A percentile compares a stretch with the other conserved stretches of the same genome.
These are phyloP conservation scores for Colletotrichum falcatum DNA, from an alignment of 2,329 filamentous ascomycete genomes.

Conservation along the genomic window DNA sequence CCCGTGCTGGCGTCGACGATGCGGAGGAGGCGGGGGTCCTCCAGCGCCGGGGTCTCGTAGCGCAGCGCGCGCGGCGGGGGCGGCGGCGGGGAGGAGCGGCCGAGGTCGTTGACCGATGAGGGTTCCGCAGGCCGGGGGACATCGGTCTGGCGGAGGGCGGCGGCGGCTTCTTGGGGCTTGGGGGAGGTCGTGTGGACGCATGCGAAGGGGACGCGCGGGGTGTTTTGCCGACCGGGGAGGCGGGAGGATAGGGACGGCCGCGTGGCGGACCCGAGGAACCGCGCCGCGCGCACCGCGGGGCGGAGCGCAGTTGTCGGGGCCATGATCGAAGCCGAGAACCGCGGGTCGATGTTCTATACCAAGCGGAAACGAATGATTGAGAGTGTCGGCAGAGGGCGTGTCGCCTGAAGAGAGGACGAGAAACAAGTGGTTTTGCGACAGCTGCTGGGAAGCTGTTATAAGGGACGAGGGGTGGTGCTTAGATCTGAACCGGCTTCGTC, in stretches of 20 bases:
- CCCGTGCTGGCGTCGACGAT: not conserved
- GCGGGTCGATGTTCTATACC: not conserved
- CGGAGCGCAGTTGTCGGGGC: conserved; percentile 1
- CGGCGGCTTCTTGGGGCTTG: conserved; percentile 17
- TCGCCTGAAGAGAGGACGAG: not conserved
- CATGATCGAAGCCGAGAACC: not conserved
- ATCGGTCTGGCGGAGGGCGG: not conserved
- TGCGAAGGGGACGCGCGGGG: not conserved
- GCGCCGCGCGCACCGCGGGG: conserved; percentile 6
- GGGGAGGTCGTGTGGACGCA: conserved; percentile 28
- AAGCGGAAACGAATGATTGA: not conserved
- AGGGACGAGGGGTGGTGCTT: not conserved
- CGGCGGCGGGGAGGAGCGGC: not conserved
- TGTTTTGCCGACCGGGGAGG: not conserved
- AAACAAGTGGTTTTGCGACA: not conserved
- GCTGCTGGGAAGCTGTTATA: conserved; percentile 11
- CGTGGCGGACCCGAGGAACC: conserved; percentile 1
- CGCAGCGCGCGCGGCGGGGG: not conserved
- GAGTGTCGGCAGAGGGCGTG: not conserved
- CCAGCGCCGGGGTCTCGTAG: not conserved
- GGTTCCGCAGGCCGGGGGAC: not conserved
- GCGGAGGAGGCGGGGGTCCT: not conserved
- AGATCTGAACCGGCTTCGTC: not conserved
- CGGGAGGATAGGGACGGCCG: not conserved
- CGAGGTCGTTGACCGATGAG: not conserved